Evolutionary conservation across 768 basidiomycete genomes (phyloP).

Genomic region (Mycena rebaudengoi): DNA sequence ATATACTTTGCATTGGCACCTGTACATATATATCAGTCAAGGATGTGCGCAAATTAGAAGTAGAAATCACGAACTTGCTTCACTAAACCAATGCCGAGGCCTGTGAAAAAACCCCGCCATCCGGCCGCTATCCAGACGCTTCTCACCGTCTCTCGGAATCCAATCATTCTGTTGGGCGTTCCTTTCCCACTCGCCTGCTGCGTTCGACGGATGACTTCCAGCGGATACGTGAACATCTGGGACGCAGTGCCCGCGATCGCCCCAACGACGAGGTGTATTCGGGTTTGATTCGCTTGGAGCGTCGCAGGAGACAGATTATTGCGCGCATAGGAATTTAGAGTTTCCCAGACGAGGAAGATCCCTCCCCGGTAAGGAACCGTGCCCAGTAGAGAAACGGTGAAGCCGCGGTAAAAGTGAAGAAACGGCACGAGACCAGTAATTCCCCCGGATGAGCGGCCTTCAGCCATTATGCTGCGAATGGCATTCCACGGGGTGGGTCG

Average conservation of each 20-base stretch:
- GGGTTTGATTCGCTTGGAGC: conserved; percentile 27
- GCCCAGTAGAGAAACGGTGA: conserved; percentile 88
- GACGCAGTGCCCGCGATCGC: conserved; percentile 33
- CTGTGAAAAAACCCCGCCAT: conserved; percentile 38
- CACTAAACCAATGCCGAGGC: conserved; percentile 34
- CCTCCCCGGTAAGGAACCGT: conserved; percentile 64
- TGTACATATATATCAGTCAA: neutral
- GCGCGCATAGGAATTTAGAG: conserved; percentile 32
- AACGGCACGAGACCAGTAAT: conserved; percentile 61
- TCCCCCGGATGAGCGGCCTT: conserved; percentile 25
- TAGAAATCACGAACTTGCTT: conserved; percentile 26
- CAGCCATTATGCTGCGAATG: conserved; percentile 24
- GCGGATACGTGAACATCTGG: conserved; percentile 34
- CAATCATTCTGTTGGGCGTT: conserved; percentile 31
- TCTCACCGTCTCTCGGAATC: conserved; percentile 31
- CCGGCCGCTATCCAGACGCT: conserved; percentile 29
- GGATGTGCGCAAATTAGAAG: neutral
- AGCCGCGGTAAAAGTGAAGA: conserved; percentile 97
- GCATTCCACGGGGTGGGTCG: conserved; percentile 40
- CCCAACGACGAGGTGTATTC: conserved; percentile 37
- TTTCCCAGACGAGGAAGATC: conserved; percentile 37
- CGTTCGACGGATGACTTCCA: conserved; percentile 36
- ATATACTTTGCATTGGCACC: conserved; percentile 37
- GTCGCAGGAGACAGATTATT: conserved; percentile 25
- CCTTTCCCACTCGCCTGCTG: conserved; percentile 37